These are phyloP conservation scores for Pelargonium fulgidum DNA, from an alignment of 441 rosid species.

Conservation along the genomic window DNA sequence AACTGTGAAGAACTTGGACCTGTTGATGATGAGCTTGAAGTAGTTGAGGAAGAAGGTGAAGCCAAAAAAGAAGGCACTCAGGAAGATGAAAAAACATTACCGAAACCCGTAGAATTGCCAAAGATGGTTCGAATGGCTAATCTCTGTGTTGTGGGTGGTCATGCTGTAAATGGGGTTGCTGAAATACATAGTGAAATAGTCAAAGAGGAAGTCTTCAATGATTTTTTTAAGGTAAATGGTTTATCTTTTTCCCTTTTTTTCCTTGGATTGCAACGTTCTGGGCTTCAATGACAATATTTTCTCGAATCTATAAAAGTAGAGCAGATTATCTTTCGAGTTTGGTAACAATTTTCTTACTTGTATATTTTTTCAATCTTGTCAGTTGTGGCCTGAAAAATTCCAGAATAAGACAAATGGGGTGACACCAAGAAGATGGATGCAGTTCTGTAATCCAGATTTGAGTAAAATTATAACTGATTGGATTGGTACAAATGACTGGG, in stretches of 20 bases:
- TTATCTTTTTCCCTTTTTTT: background rate
- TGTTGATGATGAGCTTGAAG: conserved; percentile 22
- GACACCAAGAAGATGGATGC: conserved; percentile 92
- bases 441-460: conserved; percentile 74
- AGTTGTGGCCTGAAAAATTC: conserved; percentile 89
- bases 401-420: conserved; percentile 97
- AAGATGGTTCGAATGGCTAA: conserved; percentile 94
- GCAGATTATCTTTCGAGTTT: no score
- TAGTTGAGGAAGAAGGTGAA: conserved; percentile 23
- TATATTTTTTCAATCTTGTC: conserved; percentile 19
- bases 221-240: conserved; percentile 53
- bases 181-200: conserved; percentile 93
- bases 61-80: conserved; percentile 16
- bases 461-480: conserved; percentile 73
- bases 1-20: conserved; percentile 25
- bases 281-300: background rate
- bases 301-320: no score
- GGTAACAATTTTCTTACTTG: no score
- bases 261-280: background rate
- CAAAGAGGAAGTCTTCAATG: conserved; percentile 77
- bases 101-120: conserved; percentile 42
- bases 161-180: conserved; percentile 96
- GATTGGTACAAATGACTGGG: conserved; percentile 88
- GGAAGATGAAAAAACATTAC: conserved; percentile 31
- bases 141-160: conserved; percentile 82